Base-by-base conservation (phyloP, 371 early-diverging fungal species). In the Mortierella sp. region DNA sequence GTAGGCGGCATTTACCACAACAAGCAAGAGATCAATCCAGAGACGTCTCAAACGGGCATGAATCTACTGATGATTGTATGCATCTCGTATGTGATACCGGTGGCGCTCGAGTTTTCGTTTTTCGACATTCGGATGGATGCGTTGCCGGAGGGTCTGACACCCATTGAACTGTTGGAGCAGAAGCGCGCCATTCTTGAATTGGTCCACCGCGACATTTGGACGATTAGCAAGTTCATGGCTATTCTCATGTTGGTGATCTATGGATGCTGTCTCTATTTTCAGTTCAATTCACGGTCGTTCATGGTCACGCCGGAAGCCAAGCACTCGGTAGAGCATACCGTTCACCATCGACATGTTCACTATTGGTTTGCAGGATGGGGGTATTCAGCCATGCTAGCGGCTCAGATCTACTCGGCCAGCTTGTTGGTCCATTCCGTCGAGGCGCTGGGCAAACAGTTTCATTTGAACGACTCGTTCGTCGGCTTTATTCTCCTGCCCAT, bases 401-500 rank as follows among this genome's bases (percentile, higher is more conserved):
- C 95, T 13, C 67, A 73, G 52, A 67, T 73, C 22, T 73, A 73
- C 40, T 92, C 89, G 54, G 94, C 95, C 21, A 94, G 94, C 55
- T 91, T 84, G 63, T 81, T 95, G 12, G 95, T 95, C 2, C 87
- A 81, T 40, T 89, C 92, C 2, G 93, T 96, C 68, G 93, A 95
- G 44, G 91, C 89, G 8, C 79, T 92, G 16, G 85, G 89, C 0
- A 65, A 85, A 37, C 71, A 84, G 56, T 88, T 85, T 83, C 82
- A 85, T 31, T 83, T 94, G 52, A 86, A 86, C 56, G 83, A 92
- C 44, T 90, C 93, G 1, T 96, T 96, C 83, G 91, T 96, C 3
- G 95, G 95, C 45, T 82, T 96, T 43, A 87, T 96, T 46, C 60
- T 96, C n/a, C 67, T 96, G 14, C 95, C 95, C 0, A 92, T 96